A percentile compares a stretch with the other conserved stretches of the same genome.
These are phyloP conservation scores for Mallotus repandus DNA, from an alignment of 441 rosid species.

Conservation along the genomic window DNA sequence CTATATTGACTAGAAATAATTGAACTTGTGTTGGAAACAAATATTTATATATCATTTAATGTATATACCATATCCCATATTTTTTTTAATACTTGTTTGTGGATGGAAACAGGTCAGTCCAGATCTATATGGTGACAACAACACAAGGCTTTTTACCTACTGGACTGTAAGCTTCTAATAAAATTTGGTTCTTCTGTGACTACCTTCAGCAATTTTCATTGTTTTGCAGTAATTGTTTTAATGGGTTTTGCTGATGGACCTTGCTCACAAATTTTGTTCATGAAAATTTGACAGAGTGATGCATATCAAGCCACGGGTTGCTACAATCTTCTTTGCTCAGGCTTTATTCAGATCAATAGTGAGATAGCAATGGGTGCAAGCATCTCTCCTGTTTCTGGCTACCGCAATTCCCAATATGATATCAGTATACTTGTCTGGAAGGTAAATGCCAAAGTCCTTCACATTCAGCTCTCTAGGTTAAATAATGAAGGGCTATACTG, in stretches of 20 bases:
- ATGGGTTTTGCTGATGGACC: neutral
- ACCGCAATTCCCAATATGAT: conserved; percentile 83
- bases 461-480: neutral
- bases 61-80: neutral
- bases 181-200: neutral
- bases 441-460: conserved; percentile 45
- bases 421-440: conserved; percentile 94
- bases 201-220: neutral
- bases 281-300: conserved; percentile 64
- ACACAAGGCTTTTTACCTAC: conserved; percentile 97
- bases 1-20: conserved; percentile 9
- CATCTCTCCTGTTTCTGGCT: conserved; percentile 93
- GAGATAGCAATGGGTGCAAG: conserved; percentile 98
- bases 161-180: conserved; percentile 78
- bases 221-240: neutral
- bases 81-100: conserved; percentile 19
- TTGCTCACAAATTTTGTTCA: conserved; percentile 3
- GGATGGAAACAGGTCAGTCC: conserved; percentile 76
- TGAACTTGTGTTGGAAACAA: neutral
- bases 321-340: conserved; percentile 95
- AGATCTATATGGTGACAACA: conserved; percentile 97
- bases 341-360: conserved; percentile 89
- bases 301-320: conserved; percentile 99
- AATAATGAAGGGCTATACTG: conserved; percentile 3
- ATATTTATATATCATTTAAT: too few species aligned